A percentile compares a stretch with the other conserved stretches of the same genome.
These are phyloP conservation scores for Aegilops speltoides DNA, from an alignment of 176 grass and related monocot genomes.

Conservation along the genomic window DNA sequence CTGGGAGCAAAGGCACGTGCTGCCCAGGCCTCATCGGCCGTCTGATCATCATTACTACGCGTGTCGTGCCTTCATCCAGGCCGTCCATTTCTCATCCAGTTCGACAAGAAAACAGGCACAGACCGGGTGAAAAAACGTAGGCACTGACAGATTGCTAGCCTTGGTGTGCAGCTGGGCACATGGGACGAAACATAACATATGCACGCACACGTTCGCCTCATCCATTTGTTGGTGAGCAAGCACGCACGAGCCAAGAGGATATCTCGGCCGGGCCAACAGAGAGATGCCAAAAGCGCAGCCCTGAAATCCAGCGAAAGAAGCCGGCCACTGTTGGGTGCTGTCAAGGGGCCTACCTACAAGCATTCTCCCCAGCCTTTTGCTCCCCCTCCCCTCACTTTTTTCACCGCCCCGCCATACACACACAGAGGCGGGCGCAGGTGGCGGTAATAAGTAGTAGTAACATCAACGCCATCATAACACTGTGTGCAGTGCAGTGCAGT, in stretches of 20 bases:
- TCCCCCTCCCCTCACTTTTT: not conserved
- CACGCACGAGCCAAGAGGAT: not conserved
- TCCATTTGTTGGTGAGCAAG: no score
- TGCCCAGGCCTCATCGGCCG: not conserved
- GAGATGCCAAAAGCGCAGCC: conserved; percentile 36
- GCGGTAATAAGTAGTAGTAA: not conserved
- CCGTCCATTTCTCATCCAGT: not conserved
- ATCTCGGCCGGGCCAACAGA: conserved; percentile 19
- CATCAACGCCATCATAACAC: no score
- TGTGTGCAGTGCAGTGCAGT: no score
- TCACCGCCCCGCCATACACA: conserved; percentile 7
- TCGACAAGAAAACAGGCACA: not conserved
- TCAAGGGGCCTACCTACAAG: conserved; percentile 20
- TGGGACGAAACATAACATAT: not conserved
- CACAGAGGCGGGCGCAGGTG: no score
- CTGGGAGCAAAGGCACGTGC: not conserved
- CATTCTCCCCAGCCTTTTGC: not conserved
- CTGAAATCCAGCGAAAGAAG: conserved; percentile 31
- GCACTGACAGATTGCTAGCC: no score
- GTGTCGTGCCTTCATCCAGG: not conserved
- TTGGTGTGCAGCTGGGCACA: not conserved
- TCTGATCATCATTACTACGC: not conserved
- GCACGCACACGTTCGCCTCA: not conserved
- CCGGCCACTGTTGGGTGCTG: conserved; percentile 25
- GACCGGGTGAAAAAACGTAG: no score